These are phyloP conservation scores for Penicillium goetzii DNA, from an alignment of 495 filamentous ascomycete genomes.

Conservation along the genomic window DNA sequence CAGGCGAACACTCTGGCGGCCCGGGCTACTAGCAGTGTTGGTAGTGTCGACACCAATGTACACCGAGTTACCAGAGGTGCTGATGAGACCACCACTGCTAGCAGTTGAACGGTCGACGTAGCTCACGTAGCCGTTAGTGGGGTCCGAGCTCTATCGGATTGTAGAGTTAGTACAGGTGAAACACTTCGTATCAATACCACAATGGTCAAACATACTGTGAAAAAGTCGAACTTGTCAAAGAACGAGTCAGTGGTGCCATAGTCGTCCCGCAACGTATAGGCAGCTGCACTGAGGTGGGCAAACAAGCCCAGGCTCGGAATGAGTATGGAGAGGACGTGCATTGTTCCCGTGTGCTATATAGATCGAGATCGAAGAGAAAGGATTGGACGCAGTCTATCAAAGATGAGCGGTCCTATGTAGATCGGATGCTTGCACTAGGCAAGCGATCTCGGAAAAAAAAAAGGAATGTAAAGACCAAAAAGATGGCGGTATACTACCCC, in stretches of 20 bases:
- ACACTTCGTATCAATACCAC: not conserved
- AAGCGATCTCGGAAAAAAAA: constrained; percentile 10
- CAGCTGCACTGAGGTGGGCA: constrained; percentile 46
- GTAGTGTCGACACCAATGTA: constrained; percentile 51
- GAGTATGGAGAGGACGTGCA: constrained; percentile 48
- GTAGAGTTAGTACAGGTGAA: constrained; percentile 31
- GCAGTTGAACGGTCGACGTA: constrained; percentile 60
- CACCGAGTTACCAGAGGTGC: constrained; percentile 45
- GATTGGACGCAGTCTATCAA: constrained; percentile 26
- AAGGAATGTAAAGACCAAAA: constrained; percentile 9
- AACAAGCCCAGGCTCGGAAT: constrained; percentile 45
- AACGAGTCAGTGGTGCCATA: constrained; percentile 47
- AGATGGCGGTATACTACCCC: constrained; percentile 13
- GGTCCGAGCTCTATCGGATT: constrained; percentile 51
- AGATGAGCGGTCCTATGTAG: constrained; percentile 19
- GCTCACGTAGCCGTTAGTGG: constrained; percentile 70
- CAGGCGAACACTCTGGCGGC: constrained; percentile 60
- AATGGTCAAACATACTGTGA: constrained; percentile 36
- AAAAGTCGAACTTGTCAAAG: constrained; percentile 60
- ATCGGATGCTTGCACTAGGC: constrained; percentile 14
- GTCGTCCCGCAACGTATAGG: constrained; percentile 53
- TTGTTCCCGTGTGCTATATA: constrained; percentile 29
- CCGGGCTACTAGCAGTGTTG: constrained; percentile 48
- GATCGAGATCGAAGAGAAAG: constrained; percentile 11
- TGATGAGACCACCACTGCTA: constrained; percentile 56